phyloP scores from a whole-genome alignment of 495 filamentous ascomycete genomes.

The Cercophora newfieldiana region DNA sequence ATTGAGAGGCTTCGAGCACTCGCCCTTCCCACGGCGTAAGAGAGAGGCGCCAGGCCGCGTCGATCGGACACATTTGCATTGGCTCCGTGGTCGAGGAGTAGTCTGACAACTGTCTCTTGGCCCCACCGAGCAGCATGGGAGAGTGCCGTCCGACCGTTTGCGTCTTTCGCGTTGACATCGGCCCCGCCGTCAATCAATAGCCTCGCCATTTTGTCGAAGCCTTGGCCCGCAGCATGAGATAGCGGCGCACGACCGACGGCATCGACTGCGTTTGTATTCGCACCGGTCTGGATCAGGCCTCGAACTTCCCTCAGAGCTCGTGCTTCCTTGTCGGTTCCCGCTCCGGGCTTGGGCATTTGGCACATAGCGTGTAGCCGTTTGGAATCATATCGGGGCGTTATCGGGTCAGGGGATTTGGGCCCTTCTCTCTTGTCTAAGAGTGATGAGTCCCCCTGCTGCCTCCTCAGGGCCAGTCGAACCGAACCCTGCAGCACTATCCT shows the following conservation, averaged over 20 bases:
- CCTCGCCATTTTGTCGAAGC: neutral
- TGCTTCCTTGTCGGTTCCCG: too few relatives aligned
- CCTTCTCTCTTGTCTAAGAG: neutral
- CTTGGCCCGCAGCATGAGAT: neutral
- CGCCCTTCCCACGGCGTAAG: neutral
- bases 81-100: neutral
- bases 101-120: neutral
- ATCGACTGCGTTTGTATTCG: neutral
- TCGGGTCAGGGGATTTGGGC: neutral
- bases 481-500: constrained; percentile 12
- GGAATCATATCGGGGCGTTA: too few relatives aligned
- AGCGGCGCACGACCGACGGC: neutral
- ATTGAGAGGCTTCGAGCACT: neutral
- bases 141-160: neutral
- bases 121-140: neutral
- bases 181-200: neutral
- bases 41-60: neutral
- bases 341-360: too few relatives aligned
- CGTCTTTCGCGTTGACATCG: neutral
- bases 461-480: constrained; percentile 6
- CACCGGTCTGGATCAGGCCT: neutral
- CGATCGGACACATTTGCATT: neutral
- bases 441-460: neutral
- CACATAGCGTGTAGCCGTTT: too few relatives aligned
- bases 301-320: too few relatives aligned